These are phyloP conservation scores for Allomyces javanicus DNA, from an alignment of 192 early-diverging fungal species.

Conservation along the genomic window DNA sequence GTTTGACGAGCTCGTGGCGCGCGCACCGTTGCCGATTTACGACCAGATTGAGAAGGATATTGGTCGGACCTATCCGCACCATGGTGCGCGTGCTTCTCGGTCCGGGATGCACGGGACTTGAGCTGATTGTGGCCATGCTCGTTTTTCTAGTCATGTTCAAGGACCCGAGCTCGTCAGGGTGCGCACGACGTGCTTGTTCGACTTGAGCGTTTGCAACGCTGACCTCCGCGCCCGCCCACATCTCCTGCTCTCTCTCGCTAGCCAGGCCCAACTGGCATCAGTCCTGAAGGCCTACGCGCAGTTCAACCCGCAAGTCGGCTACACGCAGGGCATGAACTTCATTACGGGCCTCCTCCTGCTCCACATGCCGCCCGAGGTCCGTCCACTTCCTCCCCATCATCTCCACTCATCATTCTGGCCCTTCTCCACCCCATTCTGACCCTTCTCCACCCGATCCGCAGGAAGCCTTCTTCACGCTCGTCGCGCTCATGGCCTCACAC, in stretches of 20 bases:
- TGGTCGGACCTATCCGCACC: slow-evolving; percentile 71
- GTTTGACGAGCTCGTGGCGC: slow-evolving; percentile 16
- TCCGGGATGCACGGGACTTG: no score
- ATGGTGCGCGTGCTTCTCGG: slow-evolving; percentile 6
- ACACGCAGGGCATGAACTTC: slow-evolving; percentile 57
- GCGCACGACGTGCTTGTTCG: no score
- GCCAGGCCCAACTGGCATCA: slow-evolving; percentile 57
- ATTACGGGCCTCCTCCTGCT: not conserved
- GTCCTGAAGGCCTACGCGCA: slow-evolving; percentile 72
- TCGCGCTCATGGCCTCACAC: not conserved
- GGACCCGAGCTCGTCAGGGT: slow-evolving; percentile 17
- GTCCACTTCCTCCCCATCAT: no score
- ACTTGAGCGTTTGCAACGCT: no score
- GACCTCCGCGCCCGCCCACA: no score
- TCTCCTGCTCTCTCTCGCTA: not conserved
- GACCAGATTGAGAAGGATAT: slow-evolving; percentile 85
- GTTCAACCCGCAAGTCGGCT: slow-evolving; percentile 66
- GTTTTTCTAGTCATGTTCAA: slow-evolving; percentile 33
- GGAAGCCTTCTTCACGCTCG: not conserved
- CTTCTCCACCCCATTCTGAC: no score
- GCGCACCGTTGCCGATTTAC: slow-evolving; percentile 37
- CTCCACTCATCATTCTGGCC: no score
- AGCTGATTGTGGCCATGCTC: no score
- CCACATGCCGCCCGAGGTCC: not conserved
- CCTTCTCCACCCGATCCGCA: no score